phyloP scores from a whole-genome alignment of 2,329 filamentous ascomycete genomes.

The Bipolaris victoriae region DNA sequence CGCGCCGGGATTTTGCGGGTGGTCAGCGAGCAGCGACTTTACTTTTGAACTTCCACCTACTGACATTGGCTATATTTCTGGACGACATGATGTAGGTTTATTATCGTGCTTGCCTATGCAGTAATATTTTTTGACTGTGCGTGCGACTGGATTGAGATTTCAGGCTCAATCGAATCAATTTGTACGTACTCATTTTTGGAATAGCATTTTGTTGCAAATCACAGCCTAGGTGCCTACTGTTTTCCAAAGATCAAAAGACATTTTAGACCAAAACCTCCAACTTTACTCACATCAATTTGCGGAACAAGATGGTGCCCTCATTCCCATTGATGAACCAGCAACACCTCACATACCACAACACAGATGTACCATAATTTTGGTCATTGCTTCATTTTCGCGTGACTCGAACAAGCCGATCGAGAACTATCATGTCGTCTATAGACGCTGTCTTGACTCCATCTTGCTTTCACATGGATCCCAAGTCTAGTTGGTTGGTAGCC shows the following conservation, averaged over 20 bases:
- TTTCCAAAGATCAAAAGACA: too few relatives aligned
- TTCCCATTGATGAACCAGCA: background rate
- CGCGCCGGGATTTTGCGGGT: conserved; percentile 31
- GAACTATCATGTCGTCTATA: conserved; percentile 15
- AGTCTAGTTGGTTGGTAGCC: conserved; percentile 64
- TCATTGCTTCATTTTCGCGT: conserved; percentile 39
- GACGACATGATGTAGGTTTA: background rate
- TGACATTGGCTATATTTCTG: background rate
- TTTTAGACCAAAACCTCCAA: background rate
- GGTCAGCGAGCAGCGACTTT: conserved; percentile 20
- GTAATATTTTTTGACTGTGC: background rate
- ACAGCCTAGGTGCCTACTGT: background rate
- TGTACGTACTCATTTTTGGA: background rate
- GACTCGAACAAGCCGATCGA: conserved; percentile 22
- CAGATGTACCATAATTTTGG: conserved; percentile 5
- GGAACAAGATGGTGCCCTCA: background rate
- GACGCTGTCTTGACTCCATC: background rate
- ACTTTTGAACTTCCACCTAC: background rate
- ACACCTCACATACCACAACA: background rate
- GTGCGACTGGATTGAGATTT: too few relatives aligned
- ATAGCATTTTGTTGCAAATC: background rate
- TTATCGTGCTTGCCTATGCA: background rate
- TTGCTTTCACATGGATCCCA: conserved; percentile 1
- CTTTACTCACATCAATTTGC: background rate
- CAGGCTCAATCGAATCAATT: too few relatives aligned